These are phyloP conservation scores for Smithsoniella earleae DNA, from an alignment of 163 green algal genomes.

Conservation along the genomic window DNA sequence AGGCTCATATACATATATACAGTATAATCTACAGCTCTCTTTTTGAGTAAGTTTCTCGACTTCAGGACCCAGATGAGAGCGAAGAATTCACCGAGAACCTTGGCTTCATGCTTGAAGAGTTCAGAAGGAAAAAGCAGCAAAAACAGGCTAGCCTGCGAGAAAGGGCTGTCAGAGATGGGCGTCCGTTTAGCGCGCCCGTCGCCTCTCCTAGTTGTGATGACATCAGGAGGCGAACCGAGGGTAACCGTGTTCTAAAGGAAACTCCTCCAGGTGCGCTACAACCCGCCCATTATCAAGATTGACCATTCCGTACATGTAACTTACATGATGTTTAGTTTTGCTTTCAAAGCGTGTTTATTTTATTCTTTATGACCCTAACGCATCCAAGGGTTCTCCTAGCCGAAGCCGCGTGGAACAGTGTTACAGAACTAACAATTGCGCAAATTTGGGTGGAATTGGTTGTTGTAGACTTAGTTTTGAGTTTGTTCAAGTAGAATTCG, in stretches of 20 bases:
- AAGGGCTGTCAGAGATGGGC: neutral
- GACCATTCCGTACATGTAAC: no score
- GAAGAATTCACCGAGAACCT: slow-evolving; percentile 8
- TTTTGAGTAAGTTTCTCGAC: neutral
- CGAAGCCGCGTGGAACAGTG: no score
- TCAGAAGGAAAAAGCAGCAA: neutral
- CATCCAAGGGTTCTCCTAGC: no score
- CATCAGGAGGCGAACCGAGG: slow-evolving; percentile 3
- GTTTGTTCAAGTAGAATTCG: no score
- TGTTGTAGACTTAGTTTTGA: no score
- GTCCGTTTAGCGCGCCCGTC: slow-evolving; percentile 17
- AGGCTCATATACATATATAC: neutral
- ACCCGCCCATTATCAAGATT: no score
- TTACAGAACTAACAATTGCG: no score
- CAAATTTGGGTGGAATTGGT: no score
- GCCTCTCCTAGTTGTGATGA: slow-evolving; percentile 11
- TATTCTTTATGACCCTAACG: no score
- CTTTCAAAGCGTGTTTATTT: no score
- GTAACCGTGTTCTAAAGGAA: neutral
- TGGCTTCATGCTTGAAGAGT: slow-evolving; percentile 19
- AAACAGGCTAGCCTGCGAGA: slow-evolving; percentile 1
- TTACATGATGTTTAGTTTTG: no score
- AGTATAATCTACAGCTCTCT: neutral
- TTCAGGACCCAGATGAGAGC: slow-evolving; percentile 14
- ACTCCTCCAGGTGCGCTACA: neutral